Evolutionary conservation across 352 stramenopile genomes (phyloP), one percentile per base, ranked within the genome.

Genomic region (Saprolegnia diclina): DNA sequence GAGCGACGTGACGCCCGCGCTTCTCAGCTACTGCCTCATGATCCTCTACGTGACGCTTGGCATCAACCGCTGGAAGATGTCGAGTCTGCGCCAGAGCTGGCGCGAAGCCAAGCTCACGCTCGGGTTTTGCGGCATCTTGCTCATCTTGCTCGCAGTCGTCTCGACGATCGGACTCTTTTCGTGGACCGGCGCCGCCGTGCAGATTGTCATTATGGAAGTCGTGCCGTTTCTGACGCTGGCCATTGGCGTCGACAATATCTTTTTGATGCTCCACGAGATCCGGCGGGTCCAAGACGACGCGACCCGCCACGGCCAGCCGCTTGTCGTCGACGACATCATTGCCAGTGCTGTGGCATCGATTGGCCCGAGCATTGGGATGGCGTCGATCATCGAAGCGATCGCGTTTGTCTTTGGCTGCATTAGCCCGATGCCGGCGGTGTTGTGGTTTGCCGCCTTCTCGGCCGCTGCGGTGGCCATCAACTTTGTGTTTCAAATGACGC

Each of bases 191-290:
- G 69, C 77, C 5, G 86, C 85, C 69, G 72, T 90, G 0, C 81
- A 92, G 57, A 73, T 90, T 35, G 79, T 91, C 29, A 89, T 87
- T 44, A 77, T 92, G 52, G 78, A 87, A 21, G 75, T 88, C 14
- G 50, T 89, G 38, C 85, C 85, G 38, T 76, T 90, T 64, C 65
- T 91, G 46, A 79, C 78, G 35, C 72, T 92, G 0, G 82, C 79
- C 0, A 88, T 92, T 45, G 80, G 81, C n/a, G 78, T 87, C 10
- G 80, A 85, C 35, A 88, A 90, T 46, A 82, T 91, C 38, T 90
- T 90, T 61, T 67, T 88, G 19, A 74, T 92, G 44, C 74, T 91
- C 9, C 73, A 89, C 64, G 77, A 82, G 24, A 52, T 90, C 7
- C 75, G 76, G 16, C 48, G 79, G 35, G 85, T 81, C 61, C 77